These are phyloP conservation scores for Thuja plicata DNA, from an alignment of 83 land plant genomes.

Conservation along the genomic window DNA sequence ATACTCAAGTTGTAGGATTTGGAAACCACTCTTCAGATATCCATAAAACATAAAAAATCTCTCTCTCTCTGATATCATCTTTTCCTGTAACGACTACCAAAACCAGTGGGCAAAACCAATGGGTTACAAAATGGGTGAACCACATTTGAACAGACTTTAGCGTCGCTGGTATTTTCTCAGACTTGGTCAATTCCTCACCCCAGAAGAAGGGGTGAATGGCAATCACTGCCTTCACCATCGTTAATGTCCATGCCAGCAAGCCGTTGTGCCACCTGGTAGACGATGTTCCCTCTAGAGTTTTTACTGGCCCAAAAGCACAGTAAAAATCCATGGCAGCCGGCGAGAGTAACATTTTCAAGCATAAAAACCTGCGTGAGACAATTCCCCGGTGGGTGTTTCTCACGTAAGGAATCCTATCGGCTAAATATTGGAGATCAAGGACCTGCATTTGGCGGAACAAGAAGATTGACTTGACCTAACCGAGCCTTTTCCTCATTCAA, in stretches of 20 bases:
- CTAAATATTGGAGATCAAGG: too few species aligned
- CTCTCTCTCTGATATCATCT: conserved; percentile 40
- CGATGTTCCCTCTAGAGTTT: conserved; percentile 52
- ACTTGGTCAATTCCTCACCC: conserved; percentile 26
- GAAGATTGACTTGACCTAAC: too few species aligned
- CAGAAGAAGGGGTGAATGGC: conserved; percentile 41
- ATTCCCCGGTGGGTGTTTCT: too few species aligned
- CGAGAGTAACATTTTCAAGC: too few species aligned
- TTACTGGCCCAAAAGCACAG: conserved; percentile 39
- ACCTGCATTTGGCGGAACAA: too few species aligned
- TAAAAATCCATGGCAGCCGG: conserved; percentile 15
- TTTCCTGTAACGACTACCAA: conserved; percentile 32
- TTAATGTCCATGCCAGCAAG: background rate
- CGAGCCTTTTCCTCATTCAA: too few species aligned
- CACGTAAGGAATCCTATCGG: too few species aligned
- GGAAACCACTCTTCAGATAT: conserved; percentile 27
- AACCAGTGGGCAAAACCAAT: conserved; percentile 13
- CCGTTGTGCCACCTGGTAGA: conserved; percentile 27
- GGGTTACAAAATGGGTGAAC: conserved; percentile 33
- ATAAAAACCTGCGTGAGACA: too few species aligned
- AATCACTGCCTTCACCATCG: conserved; percentile 20
- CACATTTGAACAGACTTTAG: background rate
- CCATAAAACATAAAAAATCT: conserved; percentile 36
- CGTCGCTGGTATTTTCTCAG: conserved; percentile 2
- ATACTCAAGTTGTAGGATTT: conserved; percentile 25